A percentile compares a stretch with the other conserved stretches of the same genome.
phyloP scores from a whole-genome alignment of 2,329 filamentous ascomycete species.

The Zymoseptoria brevis region DNA sequence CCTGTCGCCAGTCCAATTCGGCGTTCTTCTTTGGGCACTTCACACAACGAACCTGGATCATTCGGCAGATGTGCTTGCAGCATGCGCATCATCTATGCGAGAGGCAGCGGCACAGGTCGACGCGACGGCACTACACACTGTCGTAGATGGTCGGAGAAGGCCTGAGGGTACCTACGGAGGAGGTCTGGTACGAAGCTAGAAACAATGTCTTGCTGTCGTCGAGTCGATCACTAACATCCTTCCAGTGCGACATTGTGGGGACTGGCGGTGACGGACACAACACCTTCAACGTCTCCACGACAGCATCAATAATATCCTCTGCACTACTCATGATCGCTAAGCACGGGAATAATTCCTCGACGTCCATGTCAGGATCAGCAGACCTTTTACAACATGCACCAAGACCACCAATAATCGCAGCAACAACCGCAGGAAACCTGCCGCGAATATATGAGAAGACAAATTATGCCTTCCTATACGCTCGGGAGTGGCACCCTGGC shows the following conservation, averaged over 20 bases:
- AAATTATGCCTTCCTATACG: slow-evolving; percentile 94
- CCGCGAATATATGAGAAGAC: slow-evolving; percentile 64
- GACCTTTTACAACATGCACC: slow-evolving; percentile 74
- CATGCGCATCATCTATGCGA: slow-evolving; percentile 78
- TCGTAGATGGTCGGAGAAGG: slow-evolving; percentile 53
- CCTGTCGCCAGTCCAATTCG: slow-evolving; percentile 79
- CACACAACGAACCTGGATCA: slow-evolving; percentile 86
- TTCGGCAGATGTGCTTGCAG: slow-evolving; percentile 74
- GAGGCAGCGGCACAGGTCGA: slow-evolving; percentile 68
- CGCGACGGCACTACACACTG: slow-evolving; percentile 49
- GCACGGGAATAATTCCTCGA: slow-evolving; percentile 92
- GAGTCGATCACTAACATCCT: slow-evolving; percentile 4
- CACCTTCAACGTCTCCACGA: slow-evolving; percentile 97
- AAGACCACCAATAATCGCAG: slow-evolving; percentile 66
- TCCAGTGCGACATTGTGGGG: slow-evolving; percentile 82
- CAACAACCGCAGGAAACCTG: slow-evolving; percentile 65
- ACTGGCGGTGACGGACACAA: slow-evolving; percentile 95
- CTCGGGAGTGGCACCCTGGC: slow-evolving; percentile 90
- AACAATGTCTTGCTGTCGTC: neutral
- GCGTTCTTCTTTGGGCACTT: slow-evolving; percentile 78
- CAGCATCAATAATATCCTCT: slow-evolving; percentile 84
- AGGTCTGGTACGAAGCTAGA: slow-evolving; percentile 59
- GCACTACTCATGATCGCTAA: slow-evolving; percentile 80
- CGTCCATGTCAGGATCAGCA: slow-evolving; percentile 89
- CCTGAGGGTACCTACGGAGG: slow-evolving; percentile 70